Percentiles rank a stretch among this genome's conserved stretches.
Evolutionary conservation across 345 rosid species (phyloP).

Genomic region (Aethionema arabicum): DNA sequence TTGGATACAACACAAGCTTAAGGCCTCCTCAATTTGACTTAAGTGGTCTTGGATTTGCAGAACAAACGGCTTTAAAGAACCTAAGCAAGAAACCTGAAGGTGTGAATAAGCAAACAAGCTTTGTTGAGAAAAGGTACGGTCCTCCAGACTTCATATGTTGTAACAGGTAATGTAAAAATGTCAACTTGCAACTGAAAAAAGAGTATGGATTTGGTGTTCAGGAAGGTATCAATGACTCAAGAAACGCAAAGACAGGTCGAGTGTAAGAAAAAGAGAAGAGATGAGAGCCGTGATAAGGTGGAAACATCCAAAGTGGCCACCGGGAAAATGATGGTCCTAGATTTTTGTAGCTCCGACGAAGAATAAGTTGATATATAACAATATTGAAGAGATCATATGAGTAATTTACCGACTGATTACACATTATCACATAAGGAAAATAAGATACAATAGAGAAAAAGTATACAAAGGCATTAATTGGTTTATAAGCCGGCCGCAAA

Average conservation of each 20-base stretch:
- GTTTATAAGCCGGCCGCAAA: background rate
- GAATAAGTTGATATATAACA: constrained; percentile 35
- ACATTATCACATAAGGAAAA: too few relatives aligned
- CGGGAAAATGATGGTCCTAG: constrained; percentile 67
- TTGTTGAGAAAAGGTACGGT: constrained; percentile 57
- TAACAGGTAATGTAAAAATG: background rate
- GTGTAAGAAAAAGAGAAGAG: constrained; percentile 52
- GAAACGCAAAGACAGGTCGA: constrained; percentile 38
- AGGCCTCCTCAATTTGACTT: constrained; percentile 17
- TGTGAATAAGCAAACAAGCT: constrained; percentile 8
- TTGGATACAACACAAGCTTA: background rate
- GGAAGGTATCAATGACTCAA: constrained; percentile 47
- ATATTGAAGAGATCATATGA: background rate
- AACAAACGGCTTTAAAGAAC: constrained; percentile 41
- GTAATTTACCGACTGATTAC: too few relatives aligned
- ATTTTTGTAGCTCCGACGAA: constrained; percentile 67
- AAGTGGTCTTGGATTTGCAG: constrained; percentile 38
- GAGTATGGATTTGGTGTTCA: constrained; percentile 36
- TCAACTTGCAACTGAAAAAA: background rate
- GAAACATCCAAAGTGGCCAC: constrained; percentile 18
- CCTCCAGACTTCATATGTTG: constrained; percentile 11
- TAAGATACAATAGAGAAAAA: too few relatives aligned
- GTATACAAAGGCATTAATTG: too few relatives aligned
- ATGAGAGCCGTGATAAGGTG: constrained; percentile 13
- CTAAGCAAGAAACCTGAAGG: constrained; percentile 39